These are phyloP conservation scores for Pseudogymnoascus pannorum DNA, from an alignment of 2,329 filamentous ascomycete species.

Conservation along the genomic window DNA sequence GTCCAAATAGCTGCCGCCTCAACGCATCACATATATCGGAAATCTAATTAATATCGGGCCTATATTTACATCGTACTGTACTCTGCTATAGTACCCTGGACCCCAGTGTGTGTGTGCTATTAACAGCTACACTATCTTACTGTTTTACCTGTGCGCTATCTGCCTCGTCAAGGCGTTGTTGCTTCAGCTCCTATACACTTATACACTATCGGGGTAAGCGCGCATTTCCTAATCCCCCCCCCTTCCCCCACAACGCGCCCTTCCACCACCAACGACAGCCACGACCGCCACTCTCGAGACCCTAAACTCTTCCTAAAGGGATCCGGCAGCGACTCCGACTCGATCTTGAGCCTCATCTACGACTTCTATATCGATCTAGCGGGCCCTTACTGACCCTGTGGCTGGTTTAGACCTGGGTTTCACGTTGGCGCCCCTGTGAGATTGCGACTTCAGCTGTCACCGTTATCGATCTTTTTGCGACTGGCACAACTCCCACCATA, in stretches of 20 bases:
- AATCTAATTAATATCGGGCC: not conserved
- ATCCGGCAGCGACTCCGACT: not conserved
- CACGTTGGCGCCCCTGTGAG: not conserved
- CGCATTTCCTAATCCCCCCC: constrained; percentile 1
- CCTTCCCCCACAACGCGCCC: not conserved
- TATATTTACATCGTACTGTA: too few relatives aligned
- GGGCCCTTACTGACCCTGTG: not conserved
- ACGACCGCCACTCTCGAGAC: not conserved
- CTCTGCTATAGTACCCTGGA: too few relatives aligned
- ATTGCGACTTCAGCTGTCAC: constrained; percentile 4
- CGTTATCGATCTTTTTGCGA: not conserved
- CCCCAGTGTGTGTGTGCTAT: too few relatives aligned
- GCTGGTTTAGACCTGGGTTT: not conserved
- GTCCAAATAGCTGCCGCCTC: not conserved
- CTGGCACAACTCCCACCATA: not conserved
- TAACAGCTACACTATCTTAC: not conserved
- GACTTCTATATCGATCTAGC: not conserved
- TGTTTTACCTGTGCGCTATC: not conserved
- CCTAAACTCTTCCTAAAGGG: not conserved
- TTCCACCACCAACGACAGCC: not conserved
- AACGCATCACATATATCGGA: not conserved
- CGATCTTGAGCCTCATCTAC: not conserved
- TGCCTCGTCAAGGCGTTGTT: not conserved
- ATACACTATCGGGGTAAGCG: not conserved
- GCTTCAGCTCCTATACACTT: not conserved